These are phyloP conservation scores for Stephania japonica DNA, from an alignment of 164 flowering plant species.

Conservation along the genomic window DNA sequence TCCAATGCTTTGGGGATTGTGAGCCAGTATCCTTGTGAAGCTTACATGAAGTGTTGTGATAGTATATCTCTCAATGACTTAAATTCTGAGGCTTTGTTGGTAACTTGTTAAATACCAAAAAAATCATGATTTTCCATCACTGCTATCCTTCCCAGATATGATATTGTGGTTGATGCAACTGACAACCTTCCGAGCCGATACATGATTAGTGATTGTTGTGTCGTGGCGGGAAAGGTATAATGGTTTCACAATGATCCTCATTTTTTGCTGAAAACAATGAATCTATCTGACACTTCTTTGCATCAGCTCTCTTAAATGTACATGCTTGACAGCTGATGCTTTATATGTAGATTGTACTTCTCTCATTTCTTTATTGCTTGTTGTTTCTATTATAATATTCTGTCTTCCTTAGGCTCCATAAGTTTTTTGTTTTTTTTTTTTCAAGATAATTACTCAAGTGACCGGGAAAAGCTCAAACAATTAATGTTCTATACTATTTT, in stretches of 20 bases:
- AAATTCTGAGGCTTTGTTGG: background rate
- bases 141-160: conserved; percentile 52
- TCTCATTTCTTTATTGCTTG: background rate
- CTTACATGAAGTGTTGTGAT: background rate
- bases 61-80: background rate
- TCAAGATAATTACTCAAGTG: background rate
- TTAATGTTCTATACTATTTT: background rate
- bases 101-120: background rate
- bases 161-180: conserved; percentile 85
- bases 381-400: background rate
- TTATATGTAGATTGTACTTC: background rate
- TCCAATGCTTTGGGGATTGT: conserved; percentile 83
- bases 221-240: conserved; percentile 79
- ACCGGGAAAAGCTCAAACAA: background rate
- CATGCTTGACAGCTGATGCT: background rate
- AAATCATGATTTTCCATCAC: conserved; percentile 28
- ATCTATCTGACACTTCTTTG: conserved; percentile 1
- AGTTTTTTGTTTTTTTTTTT: background rate
- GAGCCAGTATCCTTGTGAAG: conserved; percentile 68
- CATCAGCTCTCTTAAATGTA: background rate
- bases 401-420: background rate
- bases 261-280: background rate
- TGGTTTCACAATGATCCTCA: background rate
- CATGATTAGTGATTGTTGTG: conserved; percentile 92
- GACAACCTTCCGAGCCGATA: conserved; percentile 93